These are phyloP conservation scores for Ganoderma meredithae DNA, from an alignment of 1,284 basidiomycete species.

Conservation along the genomic window DNA sequence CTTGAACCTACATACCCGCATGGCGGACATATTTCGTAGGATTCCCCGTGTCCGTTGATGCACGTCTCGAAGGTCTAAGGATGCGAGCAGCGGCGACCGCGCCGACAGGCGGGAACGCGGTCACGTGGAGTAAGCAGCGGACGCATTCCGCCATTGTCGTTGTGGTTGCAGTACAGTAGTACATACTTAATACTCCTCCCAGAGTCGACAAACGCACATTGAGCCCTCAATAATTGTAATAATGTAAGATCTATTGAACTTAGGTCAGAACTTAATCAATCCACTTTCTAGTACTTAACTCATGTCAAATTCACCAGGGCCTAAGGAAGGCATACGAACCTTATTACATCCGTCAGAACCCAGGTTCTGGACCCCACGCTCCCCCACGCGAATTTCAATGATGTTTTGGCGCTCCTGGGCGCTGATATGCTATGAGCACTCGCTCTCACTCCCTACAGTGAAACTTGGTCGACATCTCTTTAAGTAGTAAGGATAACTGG, in stretches of 20 bases:
- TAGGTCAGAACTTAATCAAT: background rate
- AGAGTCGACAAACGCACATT: too few species aligned
- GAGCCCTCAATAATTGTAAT: too few species aligned
- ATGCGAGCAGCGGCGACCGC: too few species aligned
- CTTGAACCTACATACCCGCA: too few species aligned
- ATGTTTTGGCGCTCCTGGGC: background rate
- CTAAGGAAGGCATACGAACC: too few species aligned
- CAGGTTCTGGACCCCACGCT: background rate
- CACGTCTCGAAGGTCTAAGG: background rate
- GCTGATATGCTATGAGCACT: too few species aligned
- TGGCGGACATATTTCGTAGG: too few species aligned
- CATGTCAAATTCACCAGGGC: background rate
- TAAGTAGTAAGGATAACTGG: background rate
- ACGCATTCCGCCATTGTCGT: slow-evolving; percentile 12
- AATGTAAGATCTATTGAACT: background rate
- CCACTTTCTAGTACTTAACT: background rate
- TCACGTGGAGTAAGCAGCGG: slow-evolving; percentile 17
- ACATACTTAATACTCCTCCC: too few species aligned
- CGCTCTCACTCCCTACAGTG: too few species aligned
- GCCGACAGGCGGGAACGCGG: slow-evolving; percentile 9
- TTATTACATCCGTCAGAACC: background rate
- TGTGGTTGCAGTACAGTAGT: background rate
- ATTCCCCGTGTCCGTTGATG: too few species aligned
- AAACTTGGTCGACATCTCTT: background rate
- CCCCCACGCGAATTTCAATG: background rate